phyloP scores from a whole-genome alignment of 23 red algal species.

The Rhodosorus marinus region DNA sequence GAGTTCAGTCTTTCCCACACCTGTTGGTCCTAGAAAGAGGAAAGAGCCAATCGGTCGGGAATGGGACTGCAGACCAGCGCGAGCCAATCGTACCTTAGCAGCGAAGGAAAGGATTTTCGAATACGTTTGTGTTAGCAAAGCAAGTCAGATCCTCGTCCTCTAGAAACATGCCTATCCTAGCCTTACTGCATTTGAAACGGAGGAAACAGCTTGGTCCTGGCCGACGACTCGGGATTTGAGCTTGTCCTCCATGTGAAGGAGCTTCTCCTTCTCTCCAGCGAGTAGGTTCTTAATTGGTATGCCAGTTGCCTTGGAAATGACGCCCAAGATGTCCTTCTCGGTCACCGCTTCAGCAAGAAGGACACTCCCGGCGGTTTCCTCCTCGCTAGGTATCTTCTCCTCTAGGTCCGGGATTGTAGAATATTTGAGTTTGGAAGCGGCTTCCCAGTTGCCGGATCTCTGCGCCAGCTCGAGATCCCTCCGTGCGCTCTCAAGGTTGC shows the following conservation, averaged over 20 bases:
- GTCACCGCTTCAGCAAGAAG: slow-evolving; percentile 19
- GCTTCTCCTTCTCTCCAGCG: slow-evolving; percentile 16
- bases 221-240: slow-evolving; percentile 23
- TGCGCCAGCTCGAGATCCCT: slow-evolving; percentile 15
- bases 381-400: slow-evolving; percentile 5
- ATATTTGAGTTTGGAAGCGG: slow-evolving; percentile 17
- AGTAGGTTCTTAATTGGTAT: slow-evolving; percentile 20
- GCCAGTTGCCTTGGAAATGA: slow-evolving; percentile 31
- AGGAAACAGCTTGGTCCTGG: slow-evolving; percentile 13
- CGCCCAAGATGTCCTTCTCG: slow-evolving; percentile 21
- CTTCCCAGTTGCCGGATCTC: slow-evolving; percentile 20
- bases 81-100: slow-evolving; percentile 9
- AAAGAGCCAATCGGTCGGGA: slow-evolving; percentile 37
- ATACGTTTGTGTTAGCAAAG: too few relatives aligned
- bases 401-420: slow-evolving; percentile 26
- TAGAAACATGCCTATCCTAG: too few relatives aligned
- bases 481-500: slow-evolving; percentile 10
- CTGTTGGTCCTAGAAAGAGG: slow-evolving; percentile 48
- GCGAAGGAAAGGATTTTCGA: too few relatives aligned
- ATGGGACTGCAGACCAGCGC: slow-evolving; percentile 17
- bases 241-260: slow-evolving; percentile 19
- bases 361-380: background rate
- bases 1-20: slow-evolving; percentile 48
- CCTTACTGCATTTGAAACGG: slow-evolving; percentile 17
- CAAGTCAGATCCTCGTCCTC: too few relatives aligned